phyloP scores from a whole-genome alignment of 1,284 basidiomycete species.

The Cryptococcus neoformans region DNA sequence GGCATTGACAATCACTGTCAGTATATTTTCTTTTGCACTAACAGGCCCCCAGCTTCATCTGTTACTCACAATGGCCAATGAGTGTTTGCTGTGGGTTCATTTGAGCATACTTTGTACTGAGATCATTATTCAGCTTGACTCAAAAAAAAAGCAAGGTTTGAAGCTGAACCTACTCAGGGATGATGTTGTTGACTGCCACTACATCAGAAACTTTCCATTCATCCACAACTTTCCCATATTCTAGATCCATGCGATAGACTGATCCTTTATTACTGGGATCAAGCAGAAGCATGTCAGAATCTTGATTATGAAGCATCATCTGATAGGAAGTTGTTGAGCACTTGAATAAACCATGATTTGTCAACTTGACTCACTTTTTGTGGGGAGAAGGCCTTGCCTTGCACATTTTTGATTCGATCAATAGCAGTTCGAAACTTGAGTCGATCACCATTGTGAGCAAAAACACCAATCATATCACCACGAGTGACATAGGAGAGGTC shows the following conservation, averaged over 20 bases:
- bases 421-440: slow-evolving; percentile 89
- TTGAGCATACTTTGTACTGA: slow-evolving; percentile 82
- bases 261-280: slow-evolving; percentile 80
- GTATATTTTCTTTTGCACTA: neutral
- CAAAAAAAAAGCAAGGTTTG: too few relatives aligned
- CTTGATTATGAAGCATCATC: slow-evolving; percentile 98
- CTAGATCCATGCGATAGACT: slow-evolving; percentile 89
- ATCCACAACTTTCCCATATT: slow-evolving; percentile 94
- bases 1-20: neutral
- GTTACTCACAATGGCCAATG: slow-evolving; percentile 61
- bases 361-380: slow-evolving; percentile 61
- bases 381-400: slow-evolving; percentile 82
- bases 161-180: slow-evolving; percentile 60
- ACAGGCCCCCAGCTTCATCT: neutral
- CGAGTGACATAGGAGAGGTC: slow-evolving; percentile 94
- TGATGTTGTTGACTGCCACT: slow-evolving; percentile 80
- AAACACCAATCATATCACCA: slow-evolving; percentile 96
- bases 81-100: slow-evolving; percentile 91
- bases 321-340: slow-evolving; percentile 39
- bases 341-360: neutral
- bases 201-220: slow-evolving; percentile 97
- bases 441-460: slow-evolving; percentile 74
- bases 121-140: slow-evolving; percentile 2
- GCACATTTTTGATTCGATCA: slow-evolving; percentile 73
- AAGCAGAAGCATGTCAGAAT: slow-evolving; percentile 92